Conservation (phyloP, 163 green algal species). For the Chloroidium sp. region DNA sequence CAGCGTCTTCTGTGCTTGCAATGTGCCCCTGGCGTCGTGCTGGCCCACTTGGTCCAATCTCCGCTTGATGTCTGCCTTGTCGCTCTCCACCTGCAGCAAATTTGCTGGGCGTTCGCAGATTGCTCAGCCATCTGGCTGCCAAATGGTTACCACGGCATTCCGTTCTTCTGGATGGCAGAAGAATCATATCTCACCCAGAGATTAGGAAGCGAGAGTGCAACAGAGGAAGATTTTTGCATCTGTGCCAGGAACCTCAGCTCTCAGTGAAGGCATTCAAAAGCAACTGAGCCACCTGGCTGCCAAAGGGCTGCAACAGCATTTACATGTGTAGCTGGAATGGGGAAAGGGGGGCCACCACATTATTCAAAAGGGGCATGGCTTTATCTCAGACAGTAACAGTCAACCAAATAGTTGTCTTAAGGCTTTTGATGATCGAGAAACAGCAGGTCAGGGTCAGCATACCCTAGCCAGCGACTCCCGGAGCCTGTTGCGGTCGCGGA, state of each 20-base stretch:
- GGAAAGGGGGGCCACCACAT: not conserved
- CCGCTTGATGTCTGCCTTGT: slow-evolving; percentile 28
- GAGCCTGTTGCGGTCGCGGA: slow-evolving; percentile 18
- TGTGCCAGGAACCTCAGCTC: not conserved
- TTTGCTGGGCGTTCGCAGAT: not conserved
- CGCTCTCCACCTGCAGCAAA: slow-evolving; percentile 5
- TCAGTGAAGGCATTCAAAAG: not conserved
- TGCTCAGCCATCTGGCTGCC: no score
- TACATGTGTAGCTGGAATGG: not conserved
- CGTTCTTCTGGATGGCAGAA: not conserved
- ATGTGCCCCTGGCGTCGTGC: no score
- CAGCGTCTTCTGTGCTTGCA: no score
- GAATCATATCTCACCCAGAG: not conserved
- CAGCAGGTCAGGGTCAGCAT: not conserved
- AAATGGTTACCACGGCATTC: no score
- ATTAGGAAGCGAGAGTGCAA: not conserved
- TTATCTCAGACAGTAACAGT: not conserved
- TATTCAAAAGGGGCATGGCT: not conserved
- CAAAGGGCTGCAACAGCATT: no score
- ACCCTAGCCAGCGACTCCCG: slow-evolving; percentile 12
- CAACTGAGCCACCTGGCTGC: no score
- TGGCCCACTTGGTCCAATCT: slow-evolving; percentile 17
- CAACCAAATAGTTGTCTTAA: not conserved
- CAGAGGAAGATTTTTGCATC: not conserved
- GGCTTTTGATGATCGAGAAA: not conserved